Evolutionary conservation across 805 yeast species (phyloP).

Genomic region (Starmera caribaea): DNA sequence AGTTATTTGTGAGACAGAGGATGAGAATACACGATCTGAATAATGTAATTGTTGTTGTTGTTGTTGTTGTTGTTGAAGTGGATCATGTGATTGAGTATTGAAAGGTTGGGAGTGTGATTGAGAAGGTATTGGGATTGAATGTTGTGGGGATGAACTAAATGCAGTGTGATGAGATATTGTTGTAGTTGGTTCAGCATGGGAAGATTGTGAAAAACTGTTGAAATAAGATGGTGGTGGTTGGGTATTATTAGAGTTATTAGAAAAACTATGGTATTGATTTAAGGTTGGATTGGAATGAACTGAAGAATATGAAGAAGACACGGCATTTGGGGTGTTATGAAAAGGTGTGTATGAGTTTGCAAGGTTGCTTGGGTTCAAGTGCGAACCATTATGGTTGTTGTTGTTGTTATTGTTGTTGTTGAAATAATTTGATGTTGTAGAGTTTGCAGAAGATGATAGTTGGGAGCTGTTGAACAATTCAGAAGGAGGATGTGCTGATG

Average conservation of each 20-base stretch:
- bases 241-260: no score
- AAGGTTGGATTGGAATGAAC: slow-evolving; percentile 17
- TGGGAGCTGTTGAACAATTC: slow-evolving; percentile 3
- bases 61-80: slow-evolving; percentile 1
- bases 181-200: slow-evolving; percentile 42
- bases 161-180: slow-evolving; percentile 41
- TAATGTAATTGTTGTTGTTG: slow-evolving; percentile 7
- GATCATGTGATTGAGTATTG: not conserved
- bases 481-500: slow-evolving; percentile 18
- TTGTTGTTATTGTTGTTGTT: slow-evolving; percentile 1
- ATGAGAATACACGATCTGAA: slow-evolving; percentile 7
- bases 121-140: not conserved
- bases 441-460: slow-evolving; percentile 1
- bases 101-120: not conserved
- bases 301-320: slow-evolving; percentile 35
- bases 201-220: slow-evolving; percentile 18
- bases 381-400: slow-evolving; percentile 13
- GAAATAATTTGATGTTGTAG: slow-evolving; percentile 2
- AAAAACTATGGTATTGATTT: no score
- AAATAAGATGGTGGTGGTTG: slow-evolving; percentile 6
- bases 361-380: slow-evolving; percentile 15
- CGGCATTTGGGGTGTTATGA: slow-evolving; percentile 39
- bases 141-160: not conserved
- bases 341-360: slow-evolving; percentile 23
- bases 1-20: not conserved